phyloP scores from a whole-genome alignment of 768 basidiomycete genomes.

The Podaxis carcinomalis region DNA sequence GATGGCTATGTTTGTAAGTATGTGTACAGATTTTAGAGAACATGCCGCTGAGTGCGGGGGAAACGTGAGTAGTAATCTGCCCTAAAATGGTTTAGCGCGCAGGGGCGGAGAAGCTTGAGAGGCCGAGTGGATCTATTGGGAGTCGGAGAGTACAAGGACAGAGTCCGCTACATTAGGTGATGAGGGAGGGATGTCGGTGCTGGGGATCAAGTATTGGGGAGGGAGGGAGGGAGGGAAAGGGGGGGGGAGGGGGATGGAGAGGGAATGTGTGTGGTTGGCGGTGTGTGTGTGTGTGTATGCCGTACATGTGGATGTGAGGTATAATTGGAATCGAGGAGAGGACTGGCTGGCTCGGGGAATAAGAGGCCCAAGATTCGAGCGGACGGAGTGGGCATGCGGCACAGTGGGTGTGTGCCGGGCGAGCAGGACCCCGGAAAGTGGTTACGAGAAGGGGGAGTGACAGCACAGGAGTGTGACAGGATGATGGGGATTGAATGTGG shows the following conservation, averaged over 20 bases:
- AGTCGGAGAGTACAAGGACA: neutral
- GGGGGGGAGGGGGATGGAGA: neutral
- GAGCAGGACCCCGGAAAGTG: neutral
- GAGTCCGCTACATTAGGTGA: neutral
- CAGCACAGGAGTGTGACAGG: neutral
- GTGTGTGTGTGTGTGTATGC: neutral
- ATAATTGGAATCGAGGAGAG: neutral
- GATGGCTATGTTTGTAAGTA: neutral
- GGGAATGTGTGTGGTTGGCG: neutral
- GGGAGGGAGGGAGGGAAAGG: neutral
- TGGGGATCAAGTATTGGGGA: neutral
- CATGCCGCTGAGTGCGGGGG: constrained; percentile 13
- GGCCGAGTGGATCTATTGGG: neutral
- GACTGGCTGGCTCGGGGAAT: constrained; percentile 5
- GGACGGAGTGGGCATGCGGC: neutral
- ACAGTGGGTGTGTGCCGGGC: neutral
- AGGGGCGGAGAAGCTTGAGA: constrained; percentile 10
- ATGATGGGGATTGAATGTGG: neutral
- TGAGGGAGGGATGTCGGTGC: too few relatives aligned
- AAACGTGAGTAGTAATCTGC: constrained; percentile 12
- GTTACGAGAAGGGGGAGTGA: neutral
- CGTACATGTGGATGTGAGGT: neutral
- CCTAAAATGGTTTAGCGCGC: constrained; percentile 8
- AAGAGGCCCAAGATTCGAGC: neutral
- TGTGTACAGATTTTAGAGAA: neutral